Base-by-base conservation (phyloP, 805 yeast species). In the Schizosaccharomyces osmophilus region DNA sequence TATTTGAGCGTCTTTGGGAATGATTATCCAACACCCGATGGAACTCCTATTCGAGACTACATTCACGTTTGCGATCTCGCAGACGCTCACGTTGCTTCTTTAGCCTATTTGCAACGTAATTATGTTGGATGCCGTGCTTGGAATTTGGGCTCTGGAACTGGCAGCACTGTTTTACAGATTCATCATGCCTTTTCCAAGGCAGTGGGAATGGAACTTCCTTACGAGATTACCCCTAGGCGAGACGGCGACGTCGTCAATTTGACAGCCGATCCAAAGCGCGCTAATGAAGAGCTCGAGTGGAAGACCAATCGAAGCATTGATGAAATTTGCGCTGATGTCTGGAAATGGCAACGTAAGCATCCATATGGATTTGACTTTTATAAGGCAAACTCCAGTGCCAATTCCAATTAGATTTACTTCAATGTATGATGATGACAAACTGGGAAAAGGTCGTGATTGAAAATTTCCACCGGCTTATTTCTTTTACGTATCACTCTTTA, bases 121-220 rank as follows among this genome's bases (percentile, higher is more conserved):
- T 64, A 66, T 8, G 65, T 69, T 22, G 86, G 85, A 6, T 73
- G 78, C 67, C 77, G 88, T 62, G 89, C 81, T 69, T 85, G 93
- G 93, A 85, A 85, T 69, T 77, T 85, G 63, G 94, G 94, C 54
- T 80, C 89, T 15, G 94, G 94, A 39, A 78, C 73, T 36, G 94
- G 94, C 19, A 75, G 82, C 9, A 84, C 90, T 1, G 94, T 85
- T 4, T 74, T 84, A 62, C 87, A 85, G 66, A 82, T 85, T 54
- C 77, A 81, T 67, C 69, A 77, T 62, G 82, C 85, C 1, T 85
- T 85, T 70, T 76, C 80, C 67, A 75, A 75, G 61, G 84, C 84
- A 13, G 82, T 80, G 5, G 87, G 87, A 51, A 73, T 77, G 59
- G 75, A 78, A 41, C 75, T 85, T 61, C 84, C 88, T 5, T 81